Evolutionary conservation across 2,329 filamentous ascomycete genomes (phyloP).

Genomic region (Pseudocercospora musae): DNA sequence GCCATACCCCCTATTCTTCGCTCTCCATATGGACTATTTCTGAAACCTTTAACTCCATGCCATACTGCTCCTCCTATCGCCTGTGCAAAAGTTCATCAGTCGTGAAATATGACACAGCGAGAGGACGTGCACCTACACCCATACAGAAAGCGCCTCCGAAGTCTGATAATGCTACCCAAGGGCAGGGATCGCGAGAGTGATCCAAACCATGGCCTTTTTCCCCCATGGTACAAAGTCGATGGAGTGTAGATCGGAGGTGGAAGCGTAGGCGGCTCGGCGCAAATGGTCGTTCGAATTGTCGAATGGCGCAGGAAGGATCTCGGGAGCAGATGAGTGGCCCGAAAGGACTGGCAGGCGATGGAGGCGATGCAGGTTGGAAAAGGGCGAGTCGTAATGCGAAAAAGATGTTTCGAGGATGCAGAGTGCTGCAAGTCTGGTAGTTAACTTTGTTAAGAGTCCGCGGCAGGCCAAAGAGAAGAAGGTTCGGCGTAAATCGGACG

Average conservation of each 20-base stretch:
- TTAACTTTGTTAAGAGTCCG: too few species aligned
- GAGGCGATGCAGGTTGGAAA: not conserved
- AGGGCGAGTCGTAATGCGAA: not conserved
- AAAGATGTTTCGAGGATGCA: not conserved
- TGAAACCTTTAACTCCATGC: constrained; percentile 83
- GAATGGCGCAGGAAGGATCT: not conserved
- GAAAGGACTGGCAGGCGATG: constrained; percentile 3
- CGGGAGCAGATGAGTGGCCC: not conserved
- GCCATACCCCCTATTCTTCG: constrained; percentile 73
- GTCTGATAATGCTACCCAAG: constrained; percentile 94
- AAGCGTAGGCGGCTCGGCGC: not conserved
- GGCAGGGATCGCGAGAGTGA: constrained; percentile 94
- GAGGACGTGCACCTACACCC: constrained; percentile 63
- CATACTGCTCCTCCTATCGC: constrained; percentile 63
- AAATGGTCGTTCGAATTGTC: not conserved
- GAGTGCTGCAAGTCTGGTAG: not conserved
- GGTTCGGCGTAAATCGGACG: not conserved
- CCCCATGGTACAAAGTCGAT: constrained; percentile 23
- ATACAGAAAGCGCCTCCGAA: constrained; percentile 96
- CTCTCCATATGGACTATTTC: constrained; percentile 69
- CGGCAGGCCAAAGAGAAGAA: not conserved
- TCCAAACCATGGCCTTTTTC: constrained; percentile 57
- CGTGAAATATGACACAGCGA: not conserved
- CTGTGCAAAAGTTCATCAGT: constrained; percentile 18
- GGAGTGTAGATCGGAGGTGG: not conserved